phyloP scores from a whole-genome alignment of 176 grass and related monocot species.

The Carex kokanica region DNA sequence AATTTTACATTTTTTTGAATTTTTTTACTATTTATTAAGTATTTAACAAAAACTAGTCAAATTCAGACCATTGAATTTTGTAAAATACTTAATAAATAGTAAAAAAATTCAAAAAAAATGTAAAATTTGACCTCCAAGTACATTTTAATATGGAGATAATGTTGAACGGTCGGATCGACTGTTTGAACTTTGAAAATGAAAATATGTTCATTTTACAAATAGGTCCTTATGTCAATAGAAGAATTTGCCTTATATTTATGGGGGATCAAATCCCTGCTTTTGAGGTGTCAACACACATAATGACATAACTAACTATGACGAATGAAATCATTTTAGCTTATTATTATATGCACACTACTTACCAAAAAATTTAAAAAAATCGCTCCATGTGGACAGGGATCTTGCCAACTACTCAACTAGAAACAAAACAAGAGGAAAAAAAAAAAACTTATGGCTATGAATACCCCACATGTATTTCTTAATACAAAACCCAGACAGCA shows the following conservation, averaged over 20 bases:
- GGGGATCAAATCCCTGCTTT: constrained; percentile 5
- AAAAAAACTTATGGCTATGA: background rate
- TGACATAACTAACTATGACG: background rate
- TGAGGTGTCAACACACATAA: constrained; percentile 15
- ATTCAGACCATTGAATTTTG: no score
- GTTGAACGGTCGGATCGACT: no score
- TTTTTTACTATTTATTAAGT: no score
- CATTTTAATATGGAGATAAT: no score
- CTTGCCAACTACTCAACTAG: constrained; percentile 24
- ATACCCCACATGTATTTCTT: constrained; percentile 16
- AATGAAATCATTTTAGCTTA: background rate
- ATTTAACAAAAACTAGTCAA: no score
- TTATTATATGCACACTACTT: constrained; percentile 3
- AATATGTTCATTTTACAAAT: no score
- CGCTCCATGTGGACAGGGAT: constrained; percentile 18
- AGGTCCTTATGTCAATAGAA: constrained; percentile 13
- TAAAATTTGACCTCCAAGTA: no score
- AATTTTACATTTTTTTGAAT: no score
- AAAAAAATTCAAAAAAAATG: no score
- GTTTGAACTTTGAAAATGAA: no score
- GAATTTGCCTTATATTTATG: no score
- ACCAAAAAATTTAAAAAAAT: background rate
- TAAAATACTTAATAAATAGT: no score
- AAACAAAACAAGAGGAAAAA: background rate
- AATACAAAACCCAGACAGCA: constrained; percentile 13